Conservation (phyloP, 2,329 filamentous ascomycete genomes). For the Talaromyces sp. region DNA sequence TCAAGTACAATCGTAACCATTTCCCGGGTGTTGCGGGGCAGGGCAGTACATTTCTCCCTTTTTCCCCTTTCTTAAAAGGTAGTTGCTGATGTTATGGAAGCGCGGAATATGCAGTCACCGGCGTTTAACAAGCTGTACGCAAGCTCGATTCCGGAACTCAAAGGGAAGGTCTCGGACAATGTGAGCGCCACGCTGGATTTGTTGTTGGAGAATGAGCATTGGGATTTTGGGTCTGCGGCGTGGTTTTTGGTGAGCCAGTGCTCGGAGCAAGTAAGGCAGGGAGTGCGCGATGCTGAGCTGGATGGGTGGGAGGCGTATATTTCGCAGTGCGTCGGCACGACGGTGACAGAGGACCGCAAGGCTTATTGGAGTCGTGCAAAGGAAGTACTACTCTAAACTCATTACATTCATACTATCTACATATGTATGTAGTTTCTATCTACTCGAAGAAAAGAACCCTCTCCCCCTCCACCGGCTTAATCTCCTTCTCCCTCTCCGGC, state of each 20-base stretch:
- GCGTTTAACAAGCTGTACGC: slow-evolving; percentile 54
- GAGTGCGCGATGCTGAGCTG: slow-evolving; percentile 43
- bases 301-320: slow-evolving; percentile 52
- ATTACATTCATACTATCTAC: no score
- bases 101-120: slow-evolving; percentile 61
- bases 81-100: no score
- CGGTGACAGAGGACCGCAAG: slow-evolving; percentile 41
- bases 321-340: slow-evolving; percentile 49
- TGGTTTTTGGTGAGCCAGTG: slow-evolving; percentile 60
- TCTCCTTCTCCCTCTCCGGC: neutral
- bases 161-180: slow-evolving; percentile 29
- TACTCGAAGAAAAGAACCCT: neutral
- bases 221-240: slow-evolving; percentile 54
- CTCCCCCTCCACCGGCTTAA: neutral
- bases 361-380: slow-evolving; percentile 48
- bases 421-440: no score
- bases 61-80: neutral
- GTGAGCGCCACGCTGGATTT: slow-evolving; percentile 45
- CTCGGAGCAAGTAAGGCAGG: slow-evolving; percentile 34
- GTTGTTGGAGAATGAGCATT: slow-evolving; percentile 44
- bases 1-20: slow-evolving; percentile 67
- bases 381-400: slow-evolving; percentile 24
- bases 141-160: slow-evolving; percentile 40
- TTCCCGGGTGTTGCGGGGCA: slow-evolving; percentile 62
- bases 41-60: slow-evolving; percentile 46